Base-by-base conservation (phyloP, 202 grass and related monocot genomes). In the Bolboschoenoplectus hybrid region DNA sequence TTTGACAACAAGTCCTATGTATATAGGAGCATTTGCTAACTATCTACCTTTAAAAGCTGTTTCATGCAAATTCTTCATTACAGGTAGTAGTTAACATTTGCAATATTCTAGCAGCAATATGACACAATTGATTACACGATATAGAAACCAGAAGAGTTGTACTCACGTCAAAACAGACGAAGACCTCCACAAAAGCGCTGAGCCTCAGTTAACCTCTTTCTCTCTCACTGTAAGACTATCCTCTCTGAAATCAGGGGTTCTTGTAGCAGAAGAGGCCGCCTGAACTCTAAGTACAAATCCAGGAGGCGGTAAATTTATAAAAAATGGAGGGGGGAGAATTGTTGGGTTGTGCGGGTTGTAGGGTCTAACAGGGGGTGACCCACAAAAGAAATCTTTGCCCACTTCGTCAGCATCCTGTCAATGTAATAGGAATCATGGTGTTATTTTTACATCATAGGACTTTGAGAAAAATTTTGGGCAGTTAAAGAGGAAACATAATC, bases 391-490 rank as follows among this genome's bases (percentile, higher is more conserved):
- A 76, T 4, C 53, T 41, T 6, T 35, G 35, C 12, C 75, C 75
- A 80, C 38, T 58, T 60, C 53, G 7, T 80, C 75, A 41, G 14
- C 50, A 80, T 80, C 75, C 75, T 80, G 74, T 36, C 53, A 58
- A 80, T 60, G 13, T 40, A 79, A 78, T 50, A 14, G 32, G 6
- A 77, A 49, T 49, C 32, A n/a, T 41, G 34, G 40, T 79, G 14
- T 40, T 58, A 40, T 40, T 56, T 76, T 41, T 56, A 32, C 16
- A 39, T 36, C 14, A 9, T 79, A 41, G 12, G 13, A 41, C 2
- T 57, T 79, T 0, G 35, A 40, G 32, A 58, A 57, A 68, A 55
- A 36, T 39, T 55, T 56, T 74, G 19, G 45, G 47, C 46, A 13
- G 71, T 7, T 74, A 50, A 68, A 4, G 9, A 4, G 39, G 9